Base-by-base conservation (phyloP, 768 basidiomycete genomes). In the Amanita polypyramis region DNA sequence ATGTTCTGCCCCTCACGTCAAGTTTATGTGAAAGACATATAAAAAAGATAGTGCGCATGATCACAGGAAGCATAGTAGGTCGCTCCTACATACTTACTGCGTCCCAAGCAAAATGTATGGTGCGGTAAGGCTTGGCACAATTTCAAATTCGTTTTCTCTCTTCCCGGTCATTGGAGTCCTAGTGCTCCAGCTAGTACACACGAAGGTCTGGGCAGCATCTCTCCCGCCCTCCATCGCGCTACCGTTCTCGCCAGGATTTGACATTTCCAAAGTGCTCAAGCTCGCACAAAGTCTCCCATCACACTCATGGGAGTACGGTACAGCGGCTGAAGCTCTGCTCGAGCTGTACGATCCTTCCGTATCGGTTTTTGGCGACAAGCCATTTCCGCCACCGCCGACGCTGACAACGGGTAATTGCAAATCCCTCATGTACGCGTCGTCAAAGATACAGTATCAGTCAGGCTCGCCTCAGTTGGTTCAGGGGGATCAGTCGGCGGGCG, bases 281-380 rank as follows among this genome's bases (percentile, higher is more conserved):
- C 54, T 64, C n/a, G 65, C 65, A 0, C 52, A 62, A 38, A 55
- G 63, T 5, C 56, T 73, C 3, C 69, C 73, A 1, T 62, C 67
- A 0, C 70, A 72, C 47, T 72, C 71, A 11, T 75, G 74, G 74
- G 73, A 75, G 49, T 73, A 56, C 48, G 74, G 74, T 1, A 65
- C 70, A 1, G 64, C 65, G 3, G 42, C 70, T 0, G 62, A 74
- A 51, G 67, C 72, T 0, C 58, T 74, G 1, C 62, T 74, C 0
- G 73, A 75, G 55, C 60, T 75, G 3, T 66, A 65, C 49, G 55
- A 69, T 44, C 67, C 70, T 1, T 49, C 61, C 0, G 48, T 66
- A 15, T 68, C 70, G 3, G 70, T 74, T 4, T 74, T 68, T 47
- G 67, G 68, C 5, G 38, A 58, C 2, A 34, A 42, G 0, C 62